Evolutionary conservation across 192 early-diverging fungal species (phyloP), one percentile per base, ranked within the genome.

Genomic region (Coemansia sp.): DNA sequence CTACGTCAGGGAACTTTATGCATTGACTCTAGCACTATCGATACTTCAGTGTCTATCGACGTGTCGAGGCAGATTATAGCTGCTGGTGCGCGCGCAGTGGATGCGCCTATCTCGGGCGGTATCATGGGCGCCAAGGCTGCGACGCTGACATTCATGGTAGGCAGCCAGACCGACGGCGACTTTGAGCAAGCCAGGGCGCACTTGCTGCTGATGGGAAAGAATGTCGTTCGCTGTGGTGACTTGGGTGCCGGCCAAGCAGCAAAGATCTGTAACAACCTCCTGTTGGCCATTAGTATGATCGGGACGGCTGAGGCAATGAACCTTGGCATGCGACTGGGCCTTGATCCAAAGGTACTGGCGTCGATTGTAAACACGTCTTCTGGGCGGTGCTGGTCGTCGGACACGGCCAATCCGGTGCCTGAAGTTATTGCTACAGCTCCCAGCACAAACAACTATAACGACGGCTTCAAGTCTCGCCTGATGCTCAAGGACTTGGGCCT

Each of bases 221-320:
- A 95, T 64, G 91, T 97, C 64, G 88, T 94, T 18, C 85, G 92
- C 73, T 97, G 95, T 78, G 96, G 97, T 13, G 69, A 69, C 0
- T 83, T 89, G 76, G 96, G 96, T 3, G 90, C 89, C 13, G 96
- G 96, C 3, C 95, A 95, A 70, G 91, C 93, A 0, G 95, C 95
- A 61, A 99, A 99, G 78, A 95, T 99, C 55, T 95, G 94, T 86
- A 99, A 99, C 87, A 99, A 99, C 77, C 93, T 97, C 90, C 75
- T 99, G 36, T 85, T 98, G 29, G 97, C 93, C 11, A 93, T 96
- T 69, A 90, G 91, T 22, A 99, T 99, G 97, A 87, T 97, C 39
- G 97, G 92, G 22, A 90, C 92, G 0, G 87, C 92, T 1, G 97
- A 99, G 85, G 89, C 97, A 9, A 92, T 99, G 91, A 92, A 93